Evolutionary conservation across 2,329 filamentous ascomycete species (phyloP).

Genomic region (Hypoxylon sp.): DNA sequence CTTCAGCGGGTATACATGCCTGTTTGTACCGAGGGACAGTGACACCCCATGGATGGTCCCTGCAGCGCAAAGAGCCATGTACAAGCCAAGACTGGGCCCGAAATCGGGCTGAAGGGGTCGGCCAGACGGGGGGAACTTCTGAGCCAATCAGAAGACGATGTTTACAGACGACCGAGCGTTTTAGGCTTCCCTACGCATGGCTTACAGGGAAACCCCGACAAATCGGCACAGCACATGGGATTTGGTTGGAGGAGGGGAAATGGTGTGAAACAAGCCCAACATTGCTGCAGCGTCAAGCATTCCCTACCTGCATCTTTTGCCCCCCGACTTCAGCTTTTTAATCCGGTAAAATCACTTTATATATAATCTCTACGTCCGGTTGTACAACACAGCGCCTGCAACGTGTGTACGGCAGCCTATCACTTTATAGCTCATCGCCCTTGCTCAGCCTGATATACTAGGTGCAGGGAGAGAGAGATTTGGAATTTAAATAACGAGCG

Average conservation of each 20-base stretch:
- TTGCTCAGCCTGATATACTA: conserved; percentile 31
- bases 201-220: conserved; percentile 35
- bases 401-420: conserved; percentile 21
- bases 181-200: conserved; percentile 36
- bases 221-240: conserved; percentile 14
- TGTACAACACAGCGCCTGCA: conserved; percentile 32
- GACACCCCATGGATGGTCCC: conserved; percentile 23
- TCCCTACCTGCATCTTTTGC: conserved; percentile 1
- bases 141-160: conserved; percentile 23
- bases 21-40: conserved; percentile 7
- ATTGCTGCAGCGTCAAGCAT: conserved; percentile 16
- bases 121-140: conserved; percentile 17
- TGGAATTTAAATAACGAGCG: conserved; percentile 25
- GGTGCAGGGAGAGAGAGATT: conserved; percentile 19
- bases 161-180: conserved; percentile 37
- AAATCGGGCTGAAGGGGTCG: conserved; percentile 36
- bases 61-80: conserved; percentile 34
- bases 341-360: conserved; percentile 32
- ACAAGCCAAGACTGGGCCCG: conserved; percentile 35
- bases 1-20: conserved; percentile 21
- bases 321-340: conserved; percentile 20
- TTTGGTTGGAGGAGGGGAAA: conserved; percentile 22
- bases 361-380: conserved; percentile 9
- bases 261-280: conserved; percentile 33
- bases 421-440: conserved; percentile 33